A percentile compares a stretch with the other conserved stretches of the same genome.
Conservation (phyloP, 495 filamentous ascomycete genomes). For the Neurospora sp. region DNA sequence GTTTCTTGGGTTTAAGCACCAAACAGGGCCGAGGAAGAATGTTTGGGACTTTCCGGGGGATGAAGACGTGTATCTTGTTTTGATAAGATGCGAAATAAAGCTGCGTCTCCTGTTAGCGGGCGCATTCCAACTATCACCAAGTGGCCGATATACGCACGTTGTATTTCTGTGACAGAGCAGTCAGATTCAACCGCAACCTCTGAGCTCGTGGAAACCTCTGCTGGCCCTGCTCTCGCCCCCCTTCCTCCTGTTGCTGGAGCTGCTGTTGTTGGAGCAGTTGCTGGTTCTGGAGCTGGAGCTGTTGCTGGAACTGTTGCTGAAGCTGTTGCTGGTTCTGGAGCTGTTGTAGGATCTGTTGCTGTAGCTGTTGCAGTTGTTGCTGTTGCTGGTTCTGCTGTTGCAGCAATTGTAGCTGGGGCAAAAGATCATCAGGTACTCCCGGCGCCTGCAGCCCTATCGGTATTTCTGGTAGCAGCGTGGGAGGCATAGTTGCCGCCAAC, state of each 20-base stretch:
- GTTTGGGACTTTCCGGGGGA: slow-evolving; percentile 52
- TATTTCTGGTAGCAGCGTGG: background rate
- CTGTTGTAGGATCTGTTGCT: background rate
- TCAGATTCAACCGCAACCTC: slow-evolving; percentile 35
- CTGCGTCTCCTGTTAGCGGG: slow-evolving; percentile 12
- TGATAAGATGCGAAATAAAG: slow-evolving; percentile 71
- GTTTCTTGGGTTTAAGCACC: slow-evolving; percentile 53
- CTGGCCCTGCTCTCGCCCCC: background rate
- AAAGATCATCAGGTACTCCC: background rate
- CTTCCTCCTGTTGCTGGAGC: slow-evolving; percentile 5
- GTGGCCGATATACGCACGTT: slow-evolving; percentile 23
- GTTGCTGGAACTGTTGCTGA: background rate
- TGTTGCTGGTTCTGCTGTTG: background rate
- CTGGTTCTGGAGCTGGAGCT: background rate
- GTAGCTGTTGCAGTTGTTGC: slow-evolving; percentile 1
- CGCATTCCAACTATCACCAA: background rate
- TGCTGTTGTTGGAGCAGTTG: background rate
- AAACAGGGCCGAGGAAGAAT: slow-evolving; percentile 53
- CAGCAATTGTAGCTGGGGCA: background rate
- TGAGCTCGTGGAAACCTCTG: slow-evolving; percentile 24
- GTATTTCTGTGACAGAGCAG: slow-evolving; percentile 37
- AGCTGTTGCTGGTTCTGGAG: background rate
- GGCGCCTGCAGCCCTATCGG: background rate
- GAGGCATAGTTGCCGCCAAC: background rate
- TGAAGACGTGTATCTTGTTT: slow-evolving; percentile 63